Evolutionary conservation across 106 monocot genomes (phyloP).

Genomic region (Agapanthus africanus): DNA sequence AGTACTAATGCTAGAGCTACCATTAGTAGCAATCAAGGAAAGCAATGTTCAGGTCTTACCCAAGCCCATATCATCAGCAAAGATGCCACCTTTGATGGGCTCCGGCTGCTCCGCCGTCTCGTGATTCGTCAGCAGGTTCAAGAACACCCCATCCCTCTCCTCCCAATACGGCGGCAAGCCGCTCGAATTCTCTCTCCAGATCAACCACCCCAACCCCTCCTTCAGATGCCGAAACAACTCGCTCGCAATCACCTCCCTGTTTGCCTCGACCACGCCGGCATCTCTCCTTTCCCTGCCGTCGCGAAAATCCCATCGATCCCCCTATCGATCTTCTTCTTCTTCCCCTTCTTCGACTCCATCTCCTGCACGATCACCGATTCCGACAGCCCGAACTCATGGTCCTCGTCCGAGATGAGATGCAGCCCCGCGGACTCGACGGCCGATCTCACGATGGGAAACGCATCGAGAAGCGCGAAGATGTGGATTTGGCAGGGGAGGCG

Average conservation of each 20-base stretch:
- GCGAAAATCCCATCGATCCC: constrained; percentile 62
- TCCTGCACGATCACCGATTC: constrained; percentile 55
- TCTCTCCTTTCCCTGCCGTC: constrained; percentile 33
- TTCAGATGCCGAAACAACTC: constrained; percentile 88
- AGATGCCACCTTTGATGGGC: constrained; percentile 75
- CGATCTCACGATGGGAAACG: constrained; percentile 21
- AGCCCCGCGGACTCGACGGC: constrained; percentile 42
- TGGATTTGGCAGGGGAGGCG: constrained; percentile 83
- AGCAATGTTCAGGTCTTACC: constrained; percentile 89
- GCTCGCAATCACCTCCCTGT: constrained; percentile 41
- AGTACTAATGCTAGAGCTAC: background rate
- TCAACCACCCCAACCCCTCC: constrained; percentile 83
- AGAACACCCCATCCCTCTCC: constrained; percentile 26
- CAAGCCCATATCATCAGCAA: constrained; percentile 97
- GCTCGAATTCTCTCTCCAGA: constrained; percentile 45
- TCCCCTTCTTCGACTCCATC: too few relatives aligned
- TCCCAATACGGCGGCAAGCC: constrained; percentile 87
- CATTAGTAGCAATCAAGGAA: constrained; percentile 62
- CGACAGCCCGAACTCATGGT: constrained; percentile 59
- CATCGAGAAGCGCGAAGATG: constrained; percentile 56
- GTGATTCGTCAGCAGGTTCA: constrained; percentile 71
- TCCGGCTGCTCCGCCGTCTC: constrained; percentile 47
- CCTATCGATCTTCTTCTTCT: constrained; percentile 9
- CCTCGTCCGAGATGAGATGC: constrained; percentile 21
- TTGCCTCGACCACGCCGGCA: constrained; percentile 37